phyloP scores from a whole-genome alignment of 1,284 basidiomycete genomes.

The Gomphus bonarii region DNA sequence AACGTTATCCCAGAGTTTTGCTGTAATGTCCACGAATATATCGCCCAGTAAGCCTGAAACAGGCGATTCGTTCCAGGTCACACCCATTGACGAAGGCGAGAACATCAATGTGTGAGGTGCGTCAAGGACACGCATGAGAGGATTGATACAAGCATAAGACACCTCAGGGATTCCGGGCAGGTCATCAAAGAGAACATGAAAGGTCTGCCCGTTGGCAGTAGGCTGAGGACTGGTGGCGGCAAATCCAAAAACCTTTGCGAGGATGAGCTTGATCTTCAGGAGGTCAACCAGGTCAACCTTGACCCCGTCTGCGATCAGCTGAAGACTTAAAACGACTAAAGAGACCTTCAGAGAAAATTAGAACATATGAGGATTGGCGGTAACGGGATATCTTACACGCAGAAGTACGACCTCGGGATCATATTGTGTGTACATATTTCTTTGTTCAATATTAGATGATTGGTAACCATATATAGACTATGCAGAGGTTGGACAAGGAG shows the following conservation, averaged over 20 bases:
- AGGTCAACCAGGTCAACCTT: constrained; percentile 38
- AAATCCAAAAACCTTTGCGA: constrained; percentile 49
- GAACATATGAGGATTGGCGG: neutral
- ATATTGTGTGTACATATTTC: neutral
- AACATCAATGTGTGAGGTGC: constrained; percentile 38
- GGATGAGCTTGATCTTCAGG: constrained; percentile 49
- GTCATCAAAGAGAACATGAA: constrained; percentile 43
- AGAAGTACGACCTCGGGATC: constrained; percentile 24
- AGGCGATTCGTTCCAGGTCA: constrained; percentile 28
- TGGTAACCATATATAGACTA: constrained; percentile 40
- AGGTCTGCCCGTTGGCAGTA: constrained; percentile 34
- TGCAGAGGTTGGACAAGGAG: neutral
- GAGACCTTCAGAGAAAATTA: constrained; percentile 31
- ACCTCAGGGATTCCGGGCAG: constrained; percentile 30
- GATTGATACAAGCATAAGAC: constrained; percentile 45
- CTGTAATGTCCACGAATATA: constrained; percentile 44
- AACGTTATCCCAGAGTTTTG: constrained; percentile 9
- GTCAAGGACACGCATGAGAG: constrained; percentile 48
- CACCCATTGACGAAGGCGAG: constrained; percentile 38
- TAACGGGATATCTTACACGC: constrained; percentile 28
- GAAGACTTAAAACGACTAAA: constrained; percentile 44
- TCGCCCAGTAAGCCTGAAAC: constrained; percentile 39
- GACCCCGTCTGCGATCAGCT: constrained; percentile 55
- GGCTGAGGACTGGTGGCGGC: constrained; percentile 35
- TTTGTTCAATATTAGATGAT: constrained; percentile 17